Evolutionary conservation across 2,329 filamentous ascomycete species (phyloP).

Genomic region (Cordyceps cicadae): DNA sequence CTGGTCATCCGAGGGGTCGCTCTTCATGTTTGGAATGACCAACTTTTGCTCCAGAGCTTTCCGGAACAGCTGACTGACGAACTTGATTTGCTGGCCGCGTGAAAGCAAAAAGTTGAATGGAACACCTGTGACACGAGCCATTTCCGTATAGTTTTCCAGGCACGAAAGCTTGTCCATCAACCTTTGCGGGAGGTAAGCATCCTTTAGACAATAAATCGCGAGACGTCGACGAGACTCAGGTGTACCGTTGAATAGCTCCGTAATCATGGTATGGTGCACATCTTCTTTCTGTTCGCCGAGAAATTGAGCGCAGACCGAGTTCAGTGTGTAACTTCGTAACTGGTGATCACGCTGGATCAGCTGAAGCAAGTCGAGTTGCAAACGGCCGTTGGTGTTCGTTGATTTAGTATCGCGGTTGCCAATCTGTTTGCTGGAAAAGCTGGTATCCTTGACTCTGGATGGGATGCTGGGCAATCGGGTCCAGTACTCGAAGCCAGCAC

Average conservation of each 20-base stretch:
- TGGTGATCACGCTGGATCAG: conserved; percentile 92
- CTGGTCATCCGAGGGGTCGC: conserved; percentile 69
- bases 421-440: conserved; percentile 97
- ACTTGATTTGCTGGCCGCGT: conserved; percentile 93
- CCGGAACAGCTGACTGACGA: conserved; percentile 92
- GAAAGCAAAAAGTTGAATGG: conserved; percentile 92
- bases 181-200: conserved; percentile 88
- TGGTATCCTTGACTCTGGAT: conserved; percentile 69
- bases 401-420: conserved; percentile 89
- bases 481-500: conserved; percentile 76
- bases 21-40: conserved; percentile 79
- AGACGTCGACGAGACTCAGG: conserved; percentile 84
- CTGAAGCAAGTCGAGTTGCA: conserved; percentile 92
- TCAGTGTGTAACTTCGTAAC: conserved; percentile 90
- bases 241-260: conserved; percentile 93
- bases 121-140: conserved; percentile 98
- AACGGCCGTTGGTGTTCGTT: conserved; percentile 87
- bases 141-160: conserved; percentile 98
- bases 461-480: conserved; percentile 63
- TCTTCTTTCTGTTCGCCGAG: conserved; percentile 97
- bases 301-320: conserved; percentile 92
- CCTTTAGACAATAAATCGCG: conserved; percentile 93
- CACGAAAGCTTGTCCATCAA: conserved; percentile 97
- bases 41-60: conserved; percentile 90
- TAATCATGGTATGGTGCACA: conserved; percentile 98